Conservation (phyloP, 176 grass and related monocot genomes). For the Oryza glaberrima region DNA sequence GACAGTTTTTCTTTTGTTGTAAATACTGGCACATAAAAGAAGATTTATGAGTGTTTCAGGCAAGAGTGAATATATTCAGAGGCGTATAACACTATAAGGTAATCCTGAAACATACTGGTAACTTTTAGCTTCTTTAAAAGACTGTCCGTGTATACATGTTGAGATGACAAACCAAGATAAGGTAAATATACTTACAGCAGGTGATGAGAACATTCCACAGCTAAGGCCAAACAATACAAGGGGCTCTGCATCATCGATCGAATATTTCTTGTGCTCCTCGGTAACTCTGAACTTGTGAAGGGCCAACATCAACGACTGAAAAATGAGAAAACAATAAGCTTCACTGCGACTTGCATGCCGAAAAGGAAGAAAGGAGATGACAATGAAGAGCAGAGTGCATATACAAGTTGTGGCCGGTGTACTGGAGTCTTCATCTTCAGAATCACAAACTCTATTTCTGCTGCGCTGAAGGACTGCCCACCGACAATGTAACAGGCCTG, state of each 20-base stretch:
- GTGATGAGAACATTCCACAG: conserved; percentile 95
- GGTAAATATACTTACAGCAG: conserved; percentile 60
- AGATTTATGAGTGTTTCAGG: background rate
- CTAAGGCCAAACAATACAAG: conserved; percentile 79
- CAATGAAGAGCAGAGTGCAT: conserved; percentile 28
- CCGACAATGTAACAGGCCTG: conserved; percentile 94
- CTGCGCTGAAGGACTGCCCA: conserved; percentile 81
- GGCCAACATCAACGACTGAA: conserved; percentile 82
- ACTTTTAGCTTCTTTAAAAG: conserved; percentile 14
- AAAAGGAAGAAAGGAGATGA: conserved; percentile 22
- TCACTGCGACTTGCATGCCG: background rate
- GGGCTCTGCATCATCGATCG: conserved; percentile 61
- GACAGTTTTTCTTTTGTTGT: background rate
- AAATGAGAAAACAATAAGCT: conserved; percentile 32
- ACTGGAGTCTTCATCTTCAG: conserved; percentile 81
- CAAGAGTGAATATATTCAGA: background rate
- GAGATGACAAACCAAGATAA: background rate
- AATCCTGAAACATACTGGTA: background rate
- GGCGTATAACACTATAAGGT: background rate
- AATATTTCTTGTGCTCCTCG: conserved; percentile 73
- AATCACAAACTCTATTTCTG: conserved; percentile 87
- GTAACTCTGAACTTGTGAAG: conserved; percentile 94
- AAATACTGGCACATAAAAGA: background rate
- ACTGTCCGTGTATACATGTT: background rate
- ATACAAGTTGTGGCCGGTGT: conserved; percentile 87